These are phyloP conservation scores for Phytophthora citricola DNA, from an alignment of 352 stramenopile genomes.

Conservation along the genomic window DNA sequence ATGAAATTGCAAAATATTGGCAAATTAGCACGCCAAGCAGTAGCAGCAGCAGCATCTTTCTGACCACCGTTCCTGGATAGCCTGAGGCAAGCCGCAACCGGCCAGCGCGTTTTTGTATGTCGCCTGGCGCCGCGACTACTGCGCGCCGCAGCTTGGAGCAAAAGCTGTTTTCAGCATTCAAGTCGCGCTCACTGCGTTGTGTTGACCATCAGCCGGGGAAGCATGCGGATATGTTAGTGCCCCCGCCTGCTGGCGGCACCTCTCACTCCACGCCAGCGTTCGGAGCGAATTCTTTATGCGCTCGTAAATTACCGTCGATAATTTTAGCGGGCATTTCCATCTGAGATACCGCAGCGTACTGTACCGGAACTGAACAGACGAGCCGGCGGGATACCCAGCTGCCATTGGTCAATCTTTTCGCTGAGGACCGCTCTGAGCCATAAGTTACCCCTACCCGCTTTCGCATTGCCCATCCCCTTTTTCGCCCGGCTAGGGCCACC, in stretches of 20 bases:
- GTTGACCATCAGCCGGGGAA: constrained; percentile 18
- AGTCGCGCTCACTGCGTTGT: neutral
- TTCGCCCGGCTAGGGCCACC: constrained; percentile 21
- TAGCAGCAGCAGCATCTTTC: constrained; percentile 21
- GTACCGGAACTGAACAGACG: constrained; percentile 39
- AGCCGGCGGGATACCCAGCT: constrained; percentile 32
- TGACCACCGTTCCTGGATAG: constrained; percentile 25
- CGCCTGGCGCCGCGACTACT: constrained; percentile 25
- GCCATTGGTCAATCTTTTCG: constrained; percentile 44
- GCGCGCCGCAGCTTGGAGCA: constrained; percentile 13
- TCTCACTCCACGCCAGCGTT: neutral
- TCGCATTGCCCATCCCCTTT: constrained; percentile 28
- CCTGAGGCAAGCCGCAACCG: constrained; percentile 19
- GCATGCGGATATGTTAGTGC: constrained; percentile 1
- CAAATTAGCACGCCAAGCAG: constrained; percentile 3
- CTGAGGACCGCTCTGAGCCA: constrained; percentile 27
- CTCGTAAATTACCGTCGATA: constrained; percentile 41
- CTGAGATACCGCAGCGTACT: constrained; percentile 34
- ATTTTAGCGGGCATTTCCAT: constrained; percentile 29
- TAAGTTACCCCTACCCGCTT: constrained; percentile 37
- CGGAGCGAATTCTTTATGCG: neutral
- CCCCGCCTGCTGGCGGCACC: neutral
- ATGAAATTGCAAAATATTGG: constrained; percentile 20
- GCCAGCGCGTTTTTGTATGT: constrained; percentile 12
- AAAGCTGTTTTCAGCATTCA: constrained; percentile 33